Conservation (phyloP, 768 basidiomycete genomes). For the Termitomyces sp. region DNA sequence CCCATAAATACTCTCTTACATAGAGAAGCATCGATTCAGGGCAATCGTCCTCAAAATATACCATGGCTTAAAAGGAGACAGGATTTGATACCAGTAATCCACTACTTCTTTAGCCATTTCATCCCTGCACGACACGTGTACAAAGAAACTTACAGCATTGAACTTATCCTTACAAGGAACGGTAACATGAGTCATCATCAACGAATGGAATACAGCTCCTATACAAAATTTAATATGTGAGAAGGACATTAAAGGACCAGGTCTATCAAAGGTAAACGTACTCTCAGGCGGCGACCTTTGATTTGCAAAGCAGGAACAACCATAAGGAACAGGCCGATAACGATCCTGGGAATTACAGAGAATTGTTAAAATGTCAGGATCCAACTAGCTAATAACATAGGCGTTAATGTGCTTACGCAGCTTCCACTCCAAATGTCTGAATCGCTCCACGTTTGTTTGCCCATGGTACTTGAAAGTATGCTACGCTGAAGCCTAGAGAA, state of each 20-base stretch:
- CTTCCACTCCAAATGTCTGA: slow-evolving; percentile 53
- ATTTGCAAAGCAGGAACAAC: slow-evolving; percentile 45
- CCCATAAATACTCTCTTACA: too few species aligned
- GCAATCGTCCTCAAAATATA: too few species aligned
- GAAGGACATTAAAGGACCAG: not conserved
- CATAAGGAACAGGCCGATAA: slow-evolving; percentile 43
- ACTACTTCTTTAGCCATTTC: not conserved
- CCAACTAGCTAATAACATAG: not conserved
- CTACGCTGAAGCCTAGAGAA: slow-evolving; percentile 41
- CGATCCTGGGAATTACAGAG: slow-evolving; percentile 30
- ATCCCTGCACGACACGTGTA: not conserved
- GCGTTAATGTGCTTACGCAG: slow-evolving; percentile 34
- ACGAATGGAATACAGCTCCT: slow-evolving; percentile 20
- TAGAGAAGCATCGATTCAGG: too few species aligned
- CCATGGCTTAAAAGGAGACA: too few species aligned
- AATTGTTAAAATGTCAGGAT: not conserved
- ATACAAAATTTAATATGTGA: not conserved
- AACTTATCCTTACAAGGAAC: too few species aligned
- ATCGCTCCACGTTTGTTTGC: slow-evolving; percentile 47
- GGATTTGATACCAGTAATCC: too few species aligned
- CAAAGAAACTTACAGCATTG: not conserved
- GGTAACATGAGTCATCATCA: not conserved
- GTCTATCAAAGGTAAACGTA: slow-evolving; percentile 19
- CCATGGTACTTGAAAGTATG: slow-evolving; percentile 59
- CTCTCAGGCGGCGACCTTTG: slow-evolving; percentile 39